phyloP scores from a whole-genome alignment of 2,329 filamentous ascomycete species.

The Akanthomyces muscarius region DNA sequence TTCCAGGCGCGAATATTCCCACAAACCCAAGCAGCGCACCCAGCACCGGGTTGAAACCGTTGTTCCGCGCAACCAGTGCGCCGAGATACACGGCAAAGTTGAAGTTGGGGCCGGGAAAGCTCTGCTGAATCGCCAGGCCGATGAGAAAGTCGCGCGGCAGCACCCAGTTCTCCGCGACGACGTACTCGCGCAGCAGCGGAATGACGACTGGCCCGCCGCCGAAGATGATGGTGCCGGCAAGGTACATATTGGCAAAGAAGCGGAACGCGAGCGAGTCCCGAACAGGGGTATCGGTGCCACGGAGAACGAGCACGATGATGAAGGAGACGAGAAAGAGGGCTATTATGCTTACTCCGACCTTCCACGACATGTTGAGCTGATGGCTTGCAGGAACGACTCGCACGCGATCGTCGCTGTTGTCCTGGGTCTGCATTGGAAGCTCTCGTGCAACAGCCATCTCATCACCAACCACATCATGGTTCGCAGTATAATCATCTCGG shows the following conservation, averaged over 20 bases:
- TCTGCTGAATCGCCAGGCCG: constrained; percentile 67
- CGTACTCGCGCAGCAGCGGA: constrained; percentile 56
- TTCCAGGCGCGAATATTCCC: constrained; percentile 50
- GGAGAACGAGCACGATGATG: constrained; percentile 49
- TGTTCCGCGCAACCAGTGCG: constrained; percentile 41
- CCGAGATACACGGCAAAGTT: constrained; percentile 58
- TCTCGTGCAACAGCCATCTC: background rate
- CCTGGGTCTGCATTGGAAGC: background rate
- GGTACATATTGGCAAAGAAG: constrained; percentile 69
- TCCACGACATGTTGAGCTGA: constrained; percentile 42
- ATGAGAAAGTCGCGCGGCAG: constrained; percentile 67
- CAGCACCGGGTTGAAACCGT: constrained; percentile 32
- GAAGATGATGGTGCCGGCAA: constrained; percentile 67
- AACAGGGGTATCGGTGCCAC: constrained; percentile 33
- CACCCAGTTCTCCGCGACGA: constrained; percentile 68
- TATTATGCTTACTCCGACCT: constrained; percentile 40
- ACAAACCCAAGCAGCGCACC: constrained; percentile 51
- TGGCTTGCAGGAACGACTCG: constrained; percentile 29
- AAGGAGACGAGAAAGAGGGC: constrained; percentile 53
- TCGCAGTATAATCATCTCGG: constrained; percentile 11
- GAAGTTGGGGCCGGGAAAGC: constrained; percentile 52
- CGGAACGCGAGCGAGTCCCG: constrained; percentile 46
- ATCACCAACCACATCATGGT: constrained; percentile 9
- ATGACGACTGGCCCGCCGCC: constrained; percentile 64
- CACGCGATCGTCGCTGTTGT: background rate